phyloP scores from a whole-genome alignment of 441 rosid species.

The Kokia cookei region DNA sequence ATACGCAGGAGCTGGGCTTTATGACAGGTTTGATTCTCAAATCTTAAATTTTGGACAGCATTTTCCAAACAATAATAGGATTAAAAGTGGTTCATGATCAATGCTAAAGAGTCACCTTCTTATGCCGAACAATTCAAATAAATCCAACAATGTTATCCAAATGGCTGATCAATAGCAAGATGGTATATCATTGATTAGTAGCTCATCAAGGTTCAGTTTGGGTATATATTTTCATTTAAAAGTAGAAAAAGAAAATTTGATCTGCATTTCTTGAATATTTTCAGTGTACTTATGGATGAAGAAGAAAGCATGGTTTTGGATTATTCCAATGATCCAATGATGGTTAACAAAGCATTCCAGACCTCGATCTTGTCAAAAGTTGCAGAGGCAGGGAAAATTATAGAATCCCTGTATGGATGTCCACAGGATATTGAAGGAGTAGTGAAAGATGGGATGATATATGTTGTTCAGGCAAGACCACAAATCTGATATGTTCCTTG shows the following conservation, averaged over 20 bases:
- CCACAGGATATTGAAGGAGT: conserved; percentile 69
- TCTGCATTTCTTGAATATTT: not conserved
- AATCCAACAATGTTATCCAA: not conserved
- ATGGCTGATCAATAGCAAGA: not conserved
- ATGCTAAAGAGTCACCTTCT: not conserved
- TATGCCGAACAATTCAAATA: not conserved
- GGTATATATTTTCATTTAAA: not conserved
- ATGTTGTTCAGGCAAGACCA: conserved; percentile 63
- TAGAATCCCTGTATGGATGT: conserved; percentile 47
- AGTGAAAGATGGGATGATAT: conserved; percentile 37
- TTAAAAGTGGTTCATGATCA: not conserved
- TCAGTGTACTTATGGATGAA: conserved; percentile 63
- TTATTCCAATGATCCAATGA: conserved; percentile 43
- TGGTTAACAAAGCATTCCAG: conserved; percentile 40
- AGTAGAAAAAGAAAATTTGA: not conserved
- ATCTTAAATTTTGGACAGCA: not conserved
- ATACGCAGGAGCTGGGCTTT: conserved; percentile 78
- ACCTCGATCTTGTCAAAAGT: conserved; percentile 39
- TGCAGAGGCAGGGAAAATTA: conserved; percentile 45
- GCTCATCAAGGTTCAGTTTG: not conserved
- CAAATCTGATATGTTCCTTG: conserved; percentile 24
- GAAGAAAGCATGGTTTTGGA: conserved; percentile 41
- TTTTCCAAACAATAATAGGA: not conserved
- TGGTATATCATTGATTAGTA: not conserved
- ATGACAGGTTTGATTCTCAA: conserved; percentile 47